Evolutionary conservation across 257 asterid species (phyloP), one percentile per base, ranked within the genome.

Genomic region (Solanum chaucha): DNA sequence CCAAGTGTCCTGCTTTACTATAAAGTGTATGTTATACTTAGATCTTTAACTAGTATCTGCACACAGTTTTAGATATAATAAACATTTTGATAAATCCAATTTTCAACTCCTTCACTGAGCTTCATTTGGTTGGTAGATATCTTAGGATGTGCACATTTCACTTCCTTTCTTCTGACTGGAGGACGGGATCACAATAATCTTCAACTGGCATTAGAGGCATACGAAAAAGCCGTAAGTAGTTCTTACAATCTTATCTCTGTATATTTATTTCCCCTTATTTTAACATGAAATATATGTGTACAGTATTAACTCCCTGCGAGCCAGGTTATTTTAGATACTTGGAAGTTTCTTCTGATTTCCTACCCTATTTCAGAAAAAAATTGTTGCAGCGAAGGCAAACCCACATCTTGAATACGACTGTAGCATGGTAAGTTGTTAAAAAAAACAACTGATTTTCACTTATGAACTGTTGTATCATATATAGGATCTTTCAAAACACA

Each of bases 321-420:
- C 81, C 28, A 19, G 65, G 58, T 59, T 82, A 74, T 59, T 34
- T 72, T 19, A 19, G 41, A 15, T 58, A 28, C 67, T 41, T 28
- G 86, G 22, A 55, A 44, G 8, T 36, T 32, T 84, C 10, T 51
- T 51, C 9, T 15, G 61, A 5, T 51, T 51, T 17, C 3, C 9
- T 51, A 51, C 61, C 3, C 61, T 40, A 48, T 90, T 9, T 87
- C 96, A 96, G 98, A 98, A 96, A 90, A 94, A 91, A 87, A 98
- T 93, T 88, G 94, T 90, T 65, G 90, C 91, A 88, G 93, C 93
- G 98, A 90, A 82, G 64, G 87, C 92, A 83, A 92, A 90, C 82
- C 99, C 98, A 59, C 95, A 94, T 89, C 94, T 96, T 41, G 94
- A 92, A 92, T 96, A 87, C 90, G 94, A 95, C 88, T 91, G 92